These are phyloP conservation scores for Mrakia blollopis DNA, from an alignment of 768 basidiomycete species.

Conservation along the genomic window DNA sequence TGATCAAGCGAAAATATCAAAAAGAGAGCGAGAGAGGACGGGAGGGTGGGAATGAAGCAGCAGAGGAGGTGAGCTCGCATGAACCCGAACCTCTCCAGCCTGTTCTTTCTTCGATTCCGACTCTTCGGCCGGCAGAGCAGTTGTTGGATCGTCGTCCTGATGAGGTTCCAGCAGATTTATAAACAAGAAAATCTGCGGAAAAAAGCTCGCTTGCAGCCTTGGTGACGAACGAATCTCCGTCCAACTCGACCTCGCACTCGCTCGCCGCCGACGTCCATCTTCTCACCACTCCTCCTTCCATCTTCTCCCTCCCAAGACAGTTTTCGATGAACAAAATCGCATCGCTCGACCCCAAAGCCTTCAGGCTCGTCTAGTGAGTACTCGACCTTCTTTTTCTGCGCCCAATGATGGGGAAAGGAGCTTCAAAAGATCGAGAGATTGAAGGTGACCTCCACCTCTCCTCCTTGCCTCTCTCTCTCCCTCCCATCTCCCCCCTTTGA, in stretches of 20 bases:
- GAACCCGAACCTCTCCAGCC: too few species aligned
- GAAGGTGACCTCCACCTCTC: background rate
- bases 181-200: too few species aligned
- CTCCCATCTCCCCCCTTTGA: background rate
- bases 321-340: background rate
- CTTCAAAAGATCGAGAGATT: too few species aligned
- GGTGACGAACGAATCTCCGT: background rate
- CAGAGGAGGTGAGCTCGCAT: too few species aligned
- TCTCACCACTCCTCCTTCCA: background rate
- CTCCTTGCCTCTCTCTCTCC: too few species aligned
- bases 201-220: background rate
- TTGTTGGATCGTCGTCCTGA: too few species aligned
- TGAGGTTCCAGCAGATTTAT: too few species aligned
- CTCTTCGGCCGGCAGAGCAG: too few species aligned
- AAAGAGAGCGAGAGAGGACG: too few species aligned
- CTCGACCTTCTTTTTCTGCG: background rate
- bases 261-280: background rate
- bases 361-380: conserved; percentile 87
- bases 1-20: too few species aligned
- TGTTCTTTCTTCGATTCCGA: too few species aligned
- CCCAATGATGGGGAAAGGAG: background rate
- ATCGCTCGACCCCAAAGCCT: conserved; percentile 16
- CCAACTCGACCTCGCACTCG: background rate
- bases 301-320: background rate
- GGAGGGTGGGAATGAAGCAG: too few species aligned